Base-by-base conservation (phyloP, 257 asterid genomes). In the Solanum virginianum region DNA sequence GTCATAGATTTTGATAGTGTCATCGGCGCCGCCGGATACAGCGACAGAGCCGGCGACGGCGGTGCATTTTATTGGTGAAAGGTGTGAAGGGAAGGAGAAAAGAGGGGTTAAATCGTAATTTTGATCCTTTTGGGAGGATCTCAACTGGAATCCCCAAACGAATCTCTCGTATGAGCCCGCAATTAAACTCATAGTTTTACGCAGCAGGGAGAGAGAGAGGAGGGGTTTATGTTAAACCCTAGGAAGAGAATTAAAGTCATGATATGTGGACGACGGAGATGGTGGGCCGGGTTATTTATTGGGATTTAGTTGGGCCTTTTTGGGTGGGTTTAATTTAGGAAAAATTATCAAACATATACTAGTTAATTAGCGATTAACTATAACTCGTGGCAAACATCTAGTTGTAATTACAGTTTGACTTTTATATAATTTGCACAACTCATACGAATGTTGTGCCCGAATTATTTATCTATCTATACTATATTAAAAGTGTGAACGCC, bases 101-200 rank as follows among this genome's bases (percentile, higher is more conserved):
- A 92, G 93, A 0, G 94, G 97, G 43, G 86, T 51, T 8, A 96
- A 90, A 77, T 90, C 39, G 24, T 88, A 83, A 20, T 93, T 79
- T 1, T 88, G 51, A 62, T 92, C 43, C 79, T 85, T 57, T 57
- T 92, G 89, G 9, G 17, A 87, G 59, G 93, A 86, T 85, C 88
- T 93, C 2, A 95, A 81, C 41, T 85, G 91, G 96, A 90, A 96
- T 18, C 99, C 99, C 99, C 99, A 96, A 17, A 96, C 88, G 93
- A 95, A 96, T 4, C 97, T 92, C 92, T 96, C 99, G 86, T 96
- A 96, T 3, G 99, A 96, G 39, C 99, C 99, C 3, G 99, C 99
- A 1, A 96, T 91, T 80, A 96, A 83, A 83, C 93, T 91, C 98
- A 94, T 93, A 69, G 69, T 20, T 69, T 51, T 53, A 22, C 4